phyloP scores from a whole-genome alignment of 176 grass and related monocot genomes.

The Typha latifolia region DNA sequence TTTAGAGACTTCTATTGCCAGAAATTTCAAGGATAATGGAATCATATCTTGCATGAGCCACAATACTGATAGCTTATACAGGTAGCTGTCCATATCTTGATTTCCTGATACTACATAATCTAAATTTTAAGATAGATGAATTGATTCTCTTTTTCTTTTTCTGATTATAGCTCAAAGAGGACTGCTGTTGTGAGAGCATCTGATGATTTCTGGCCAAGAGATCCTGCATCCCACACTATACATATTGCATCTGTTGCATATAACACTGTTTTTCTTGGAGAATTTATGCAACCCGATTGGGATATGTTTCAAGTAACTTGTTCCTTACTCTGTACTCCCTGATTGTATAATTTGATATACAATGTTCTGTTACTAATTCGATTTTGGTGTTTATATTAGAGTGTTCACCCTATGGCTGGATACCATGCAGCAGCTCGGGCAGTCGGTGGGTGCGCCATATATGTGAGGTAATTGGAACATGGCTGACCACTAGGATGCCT shows the following conservation, averaged over 20 bases:
- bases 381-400: constrained; percentile 22
- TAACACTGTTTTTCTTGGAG: constrained; percentile 65
- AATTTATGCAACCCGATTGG: constrained; percentile 85
- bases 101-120: neutral
- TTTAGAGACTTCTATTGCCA: constrained; percentile 56
- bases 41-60: constrained; percentile 97
- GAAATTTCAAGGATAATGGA: constrained; percentile 63
- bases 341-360: neutral
- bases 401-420: constrained; percentile 53
- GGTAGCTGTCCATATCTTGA: constrained; percentile 25
- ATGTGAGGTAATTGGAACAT: constrained; percentile 44
- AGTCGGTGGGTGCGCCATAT: constrained; percentile 66
- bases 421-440: constrained; percentile 69
- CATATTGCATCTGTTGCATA: constrained; percentile 74
- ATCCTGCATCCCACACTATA: constrained; percentile 68
- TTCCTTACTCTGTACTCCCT: neutral
- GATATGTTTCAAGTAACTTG: constrained; percentile 69
- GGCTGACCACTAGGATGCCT: neutral
- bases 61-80: constrained; percentile 73
- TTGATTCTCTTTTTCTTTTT: neutral
- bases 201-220: constrained; percentile 82
- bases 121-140: neutral
- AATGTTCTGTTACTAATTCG: neutral
- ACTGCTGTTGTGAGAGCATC: constrained; percentile 74
- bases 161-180: constrained; percentile 44